Conservation (phyloP, 139 green algal genomes). For the Chlamydomonas applanata region DNA sequence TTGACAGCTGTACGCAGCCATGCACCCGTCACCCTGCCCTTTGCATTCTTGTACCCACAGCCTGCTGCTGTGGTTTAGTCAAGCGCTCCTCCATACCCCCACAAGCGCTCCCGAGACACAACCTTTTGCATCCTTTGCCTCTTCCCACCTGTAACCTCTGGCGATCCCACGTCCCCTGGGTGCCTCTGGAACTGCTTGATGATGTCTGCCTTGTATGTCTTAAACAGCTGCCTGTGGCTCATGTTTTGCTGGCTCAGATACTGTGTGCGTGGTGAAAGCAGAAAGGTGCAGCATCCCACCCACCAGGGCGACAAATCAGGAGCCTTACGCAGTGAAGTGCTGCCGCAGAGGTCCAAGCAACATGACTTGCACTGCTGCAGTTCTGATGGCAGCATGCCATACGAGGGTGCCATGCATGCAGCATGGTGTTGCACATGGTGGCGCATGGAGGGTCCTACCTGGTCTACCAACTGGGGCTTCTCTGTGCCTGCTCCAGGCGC, state of each 20-base stretch:
- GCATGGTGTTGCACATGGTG: no score
- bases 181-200: slow-evolving; percentile 38
- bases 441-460: no score
- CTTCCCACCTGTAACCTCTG: slow-evolving; percentile 51
- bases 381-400: no score
- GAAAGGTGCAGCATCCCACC: no score
- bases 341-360: no score
- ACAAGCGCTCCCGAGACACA: background rate
- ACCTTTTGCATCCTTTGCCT: no score
- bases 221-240: slow-evolving; percentile 5
- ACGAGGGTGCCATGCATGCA: no score
- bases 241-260: slow-evolving; percentile 12
- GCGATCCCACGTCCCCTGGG: slow-evolving; percentile 43
- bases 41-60: background rate
- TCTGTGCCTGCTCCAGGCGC: no score
- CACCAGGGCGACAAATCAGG: no score
- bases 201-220: slow-evolving; percentile 11
- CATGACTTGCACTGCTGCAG: no score
- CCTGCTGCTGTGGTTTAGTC: background rate
- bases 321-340: no score
- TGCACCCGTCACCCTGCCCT: background rate
- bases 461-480: no score
- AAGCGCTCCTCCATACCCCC: background rate
- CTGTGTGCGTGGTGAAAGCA: slow-evolving; percentile 11
- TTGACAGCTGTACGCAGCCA: background rate